Base-by-base conservation (phyloP, 768 basidiomycete genomes). In the Russula foetens region DNA sequence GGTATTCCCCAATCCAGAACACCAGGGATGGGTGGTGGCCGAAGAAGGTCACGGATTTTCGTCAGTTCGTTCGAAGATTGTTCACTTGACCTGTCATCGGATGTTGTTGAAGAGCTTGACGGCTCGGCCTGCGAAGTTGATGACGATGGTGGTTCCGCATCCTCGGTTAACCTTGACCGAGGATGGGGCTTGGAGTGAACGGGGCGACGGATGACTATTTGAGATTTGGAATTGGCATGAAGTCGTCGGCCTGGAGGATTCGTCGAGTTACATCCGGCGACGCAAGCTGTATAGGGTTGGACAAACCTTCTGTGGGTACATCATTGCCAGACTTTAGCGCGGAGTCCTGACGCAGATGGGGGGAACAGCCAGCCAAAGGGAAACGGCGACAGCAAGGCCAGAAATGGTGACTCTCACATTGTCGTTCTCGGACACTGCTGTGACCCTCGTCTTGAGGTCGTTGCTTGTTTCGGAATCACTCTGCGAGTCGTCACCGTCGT, bases 1-100 rank as follows among this genome's bases (percentile, higher is more conserved):
- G 89, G 87, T 61, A 94, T 89, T 6, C 89, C 91, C 85, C 89
- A 93, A 67, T 92, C 83, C 1, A 74, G 75, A 3, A 85, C 66
- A 24, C 83, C 87, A 1, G 81, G 76, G 61, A 90, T 84, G 1
- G 82, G 76, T 19, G 84, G 81, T 4, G 89, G 90, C 14, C 72
- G 75, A 28, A 91, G 73, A 3, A 88, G 73, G 4, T 73, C 70
- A 39, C 86, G 79, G 21, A 90, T 80, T 11, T 71, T 76, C 8
- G 74, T 63, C 1, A 86, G 66, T 62, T 89, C 86, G 62, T 73
- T 71, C 33, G 41, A 52, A 15, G 52, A 57, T 7, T 8, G 23
- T 19, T 55, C 56, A 24, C 29, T 21, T 7, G 53, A 50, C 43
- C n/a, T 58, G 45, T 61, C 53, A 21, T 61, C 56, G 19, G 63